Base-by-base conservation (phyloP, 768 basidiomycete genomes). In the Galerina marginata region DNA sequence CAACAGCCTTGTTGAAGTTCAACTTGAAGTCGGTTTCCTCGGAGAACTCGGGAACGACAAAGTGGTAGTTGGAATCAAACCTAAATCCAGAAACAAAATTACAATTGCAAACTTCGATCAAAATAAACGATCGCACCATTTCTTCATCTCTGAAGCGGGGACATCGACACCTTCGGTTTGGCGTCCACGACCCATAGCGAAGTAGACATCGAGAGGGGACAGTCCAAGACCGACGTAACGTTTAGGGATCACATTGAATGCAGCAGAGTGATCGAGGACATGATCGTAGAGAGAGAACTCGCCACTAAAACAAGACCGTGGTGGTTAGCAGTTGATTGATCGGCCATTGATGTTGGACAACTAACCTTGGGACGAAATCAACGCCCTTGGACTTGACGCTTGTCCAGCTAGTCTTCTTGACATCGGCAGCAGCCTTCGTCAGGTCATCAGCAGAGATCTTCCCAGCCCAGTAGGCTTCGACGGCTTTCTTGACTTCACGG, bases 31-130 rank as follows among this genome's bases (percentile, higher is more conserved):
- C 88, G 33, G 90, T 92, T 69, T 85, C 81, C 54, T 93, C 91
- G 9, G 92, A 92, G 77, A 97, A 87, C 80, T 97, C 97, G 57
- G 96, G 96, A 60, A 99, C 97, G 76, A 99, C 95, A 72, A 89
- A 96, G 83, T 99, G 96, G 83, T 97, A 99, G 87, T 97, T 98
- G 52, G 94, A 95, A 79, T 97, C 95, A 75, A 95, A 96, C 95
- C 94, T 96, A 26, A 59, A 50, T 56, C 20, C 52, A 52, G 14
- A 46, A 53, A 55, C 58, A 60, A 37, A 37, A 59, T 23, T 37
- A 38, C 36, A 42, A 54, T 40, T 20, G 36, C 48, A 40, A 58
- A 26, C 39, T 42, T 33, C 29, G 7, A 25, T 25, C 16, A 20
- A 20, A 58, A 56, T 29, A 57, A 16, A 25, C 45, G 42, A 39